Evolutionary conservation across 306 rosid genomes (phyloP).

Genomic region (Casuarina glauca): DNA sequence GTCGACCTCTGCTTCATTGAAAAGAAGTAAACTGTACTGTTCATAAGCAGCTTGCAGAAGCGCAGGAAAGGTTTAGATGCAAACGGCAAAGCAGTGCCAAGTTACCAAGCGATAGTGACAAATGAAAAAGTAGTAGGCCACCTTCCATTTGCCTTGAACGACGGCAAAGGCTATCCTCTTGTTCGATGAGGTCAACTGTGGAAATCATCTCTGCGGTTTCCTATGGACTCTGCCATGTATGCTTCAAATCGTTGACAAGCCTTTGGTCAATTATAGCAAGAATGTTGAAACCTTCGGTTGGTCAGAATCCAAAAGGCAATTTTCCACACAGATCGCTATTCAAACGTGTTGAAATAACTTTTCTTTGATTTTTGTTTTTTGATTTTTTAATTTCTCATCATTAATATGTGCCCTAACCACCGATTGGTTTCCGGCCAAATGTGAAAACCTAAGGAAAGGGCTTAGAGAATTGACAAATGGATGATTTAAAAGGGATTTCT

Average conservation of each 20-base stretch:
- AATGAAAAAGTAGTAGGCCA: not conserved
- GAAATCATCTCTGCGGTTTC: not conserved
- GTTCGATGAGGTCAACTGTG: not conserved
- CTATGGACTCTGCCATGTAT: not conserved
- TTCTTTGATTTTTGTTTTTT: too few species aligned
- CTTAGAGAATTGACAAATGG: too few species aligned
- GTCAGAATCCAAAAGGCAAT: not conserved
- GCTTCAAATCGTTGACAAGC: not conserved
- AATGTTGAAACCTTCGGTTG: not conserved
- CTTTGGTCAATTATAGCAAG: not conserved
- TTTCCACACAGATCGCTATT: not conserved
- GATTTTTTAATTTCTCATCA: not conserved
- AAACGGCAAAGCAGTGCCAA: too few species aligned
- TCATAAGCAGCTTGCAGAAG: too few species aligned
- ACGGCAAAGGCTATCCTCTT: not conserved
- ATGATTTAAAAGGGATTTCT: too few species aligned
- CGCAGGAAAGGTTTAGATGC: too few species aligned
- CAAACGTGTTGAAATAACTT: not conserved
- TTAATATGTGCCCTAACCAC: not conserved
- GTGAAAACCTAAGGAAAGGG: too few species aligned
- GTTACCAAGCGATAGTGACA: too few species aligned
- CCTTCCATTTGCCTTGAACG: not conserved
- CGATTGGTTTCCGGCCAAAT: too few species aligned
- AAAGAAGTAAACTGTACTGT: too few species aligned
- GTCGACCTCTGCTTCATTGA: too few species aligned